Percentiles rank a stretch among this genome's conserved stretches.
Evolutionary conservation across 345 rosid genomes (phyloP).

Genomic region (Acer campestre): DNA sequence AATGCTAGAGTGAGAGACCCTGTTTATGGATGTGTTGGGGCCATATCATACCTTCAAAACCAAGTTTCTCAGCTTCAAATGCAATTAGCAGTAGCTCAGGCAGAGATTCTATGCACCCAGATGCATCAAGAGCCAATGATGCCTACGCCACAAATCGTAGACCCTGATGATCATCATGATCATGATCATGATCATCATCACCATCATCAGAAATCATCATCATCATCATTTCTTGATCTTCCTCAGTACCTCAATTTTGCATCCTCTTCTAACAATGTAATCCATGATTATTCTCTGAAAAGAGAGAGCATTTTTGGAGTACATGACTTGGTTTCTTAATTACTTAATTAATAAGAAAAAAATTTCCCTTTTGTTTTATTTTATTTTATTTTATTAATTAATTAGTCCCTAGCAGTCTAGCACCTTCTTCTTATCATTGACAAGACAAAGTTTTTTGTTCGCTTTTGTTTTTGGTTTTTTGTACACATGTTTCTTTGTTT

Average conservation of each 20-base stretch:
- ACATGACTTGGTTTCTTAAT: conserved; percentile 51
- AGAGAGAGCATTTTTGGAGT: conserved; percentile 46
- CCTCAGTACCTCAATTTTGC: conserved; percentile 33
- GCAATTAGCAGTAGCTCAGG: conserved; percentile 66
- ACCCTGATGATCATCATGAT: conserved; percentile 20
- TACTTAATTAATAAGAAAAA: background rate
- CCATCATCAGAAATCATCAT: background rate
- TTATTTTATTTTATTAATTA: background rate
- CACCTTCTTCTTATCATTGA: background rate
- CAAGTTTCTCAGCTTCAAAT: conserved; percentile 63
- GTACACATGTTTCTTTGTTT: background rate
- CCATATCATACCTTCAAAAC: conserved; percentile 57
- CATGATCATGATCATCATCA: background rate
- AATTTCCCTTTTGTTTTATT: background rate
- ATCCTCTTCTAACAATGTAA: conserved; percentile 29
- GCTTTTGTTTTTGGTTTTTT: too few relatives aligned
- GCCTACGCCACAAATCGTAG: conserved; percentile 16
- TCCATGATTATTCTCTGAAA: conserved; percentile 40
- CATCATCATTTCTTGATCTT: conserved; percentile 28
- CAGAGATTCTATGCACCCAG: conserved; percentile 63
- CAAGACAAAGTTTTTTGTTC: background rate
- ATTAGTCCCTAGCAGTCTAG: background rate
- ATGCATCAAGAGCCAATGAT: conserved; percentile 47
- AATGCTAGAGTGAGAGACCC: conserved; percentile 66
- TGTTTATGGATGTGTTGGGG: conserved; percentile 69